Evolutionary conservation across 371 early-diverging fungal genomes (phyloP).

Genomic region (Actinomortierella ambigua): DNA sequence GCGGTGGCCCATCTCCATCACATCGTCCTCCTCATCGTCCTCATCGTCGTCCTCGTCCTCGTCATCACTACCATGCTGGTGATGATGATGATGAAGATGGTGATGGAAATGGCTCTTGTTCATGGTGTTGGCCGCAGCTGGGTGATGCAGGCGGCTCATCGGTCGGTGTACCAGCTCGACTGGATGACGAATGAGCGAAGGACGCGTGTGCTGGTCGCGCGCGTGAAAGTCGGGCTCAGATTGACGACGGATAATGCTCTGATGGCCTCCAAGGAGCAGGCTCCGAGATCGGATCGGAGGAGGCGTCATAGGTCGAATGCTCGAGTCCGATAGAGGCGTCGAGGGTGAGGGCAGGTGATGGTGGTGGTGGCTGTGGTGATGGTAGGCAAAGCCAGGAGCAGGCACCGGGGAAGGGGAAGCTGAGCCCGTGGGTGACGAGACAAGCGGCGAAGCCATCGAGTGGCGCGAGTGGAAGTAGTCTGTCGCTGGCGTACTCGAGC

Average conservation of each 20-base stretch:
- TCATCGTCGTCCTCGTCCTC: too few relatives aligned
- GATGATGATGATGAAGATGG: too few relatives aligned
- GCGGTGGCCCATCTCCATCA: too few relatives aligned
- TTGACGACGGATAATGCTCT: constrained; percentile 1
- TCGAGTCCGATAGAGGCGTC: constrained; percentile 11
- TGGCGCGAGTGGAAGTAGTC: constrained; percentile 39
- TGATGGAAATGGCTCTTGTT: too few relatives aligned
- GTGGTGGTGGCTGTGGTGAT: neutral
- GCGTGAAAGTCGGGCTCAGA: constrained; percentile 10
- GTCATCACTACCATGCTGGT: too few relatives aligned
- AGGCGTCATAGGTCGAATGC: neutral
- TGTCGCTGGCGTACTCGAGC: too few relatives aligned
- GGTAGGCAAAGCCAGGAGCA: neutral
- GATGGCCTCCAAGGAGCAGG: neutral
- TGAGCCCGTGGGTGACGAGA: neutral
- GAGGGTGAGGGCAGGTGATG: constrained; percentile 18
- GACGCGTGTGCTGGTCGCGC: constrained; percentile 14
- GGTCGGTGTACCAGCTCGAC: too few relatives aligned
- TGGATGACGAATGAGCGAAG: constrained; percentile 10
- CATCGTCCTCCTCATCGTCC: too few relatives aligned
- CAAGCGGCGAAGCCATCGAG: constrained; percentile 10
- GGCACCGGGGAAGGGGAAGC: neutral
- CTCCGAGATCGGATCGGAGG: neutral
- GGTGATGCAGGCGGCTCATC: too few relatives aligned
- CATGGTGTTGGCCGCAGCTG: too few relatives aligned